phyloP scores from a whole-genome alignment of 2,329 filamentous ascomycete species.

The Lecanicillium sp. region DNA sequence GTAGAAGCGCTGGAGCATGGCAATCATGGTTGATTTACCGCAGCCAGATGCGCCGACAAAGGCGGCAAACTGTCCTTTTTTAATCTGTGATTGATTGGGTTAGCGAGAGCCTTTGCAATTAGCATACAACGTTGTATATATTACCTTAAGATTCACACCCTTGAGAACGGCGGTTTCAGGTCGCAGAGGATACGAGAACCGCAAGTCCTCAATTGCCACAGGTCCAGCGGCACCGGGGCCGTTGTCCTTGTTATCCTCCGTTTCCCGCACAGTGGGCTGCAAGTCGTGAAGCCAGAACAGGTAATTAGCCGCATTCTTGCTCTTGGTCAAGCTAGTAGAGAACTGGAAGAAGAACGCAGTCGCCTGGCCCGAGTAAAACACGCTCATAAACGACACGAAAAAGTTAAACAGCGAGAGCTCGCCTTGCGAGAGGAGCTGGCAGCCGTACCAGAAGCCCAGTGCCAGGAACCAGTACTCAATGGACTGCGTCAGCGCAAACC shows the following conservation, averaged over 20 bases:
- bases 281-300: constrained; percentile 41
- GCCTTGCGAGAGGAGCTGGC: constrained; percentile 29
- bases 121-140: not conserved
- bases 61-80: constrained; percentile 35
- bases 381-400: constrained; percentile 45
- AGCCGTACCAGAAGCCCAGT: constrained; percentile 38
- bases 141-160: constrained; percentile 34
- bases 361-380: constrained; percentile 41
- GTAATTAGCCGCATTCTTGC: constrained; percentile 42
- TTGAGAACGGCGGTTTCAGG: constrained; percentile 35
- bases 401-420: constrained; percentile 49
- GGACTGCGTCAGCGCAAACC: constrained; percentile 32
- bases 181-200: constrained; percentile 56
- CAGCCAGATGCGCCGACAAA: constrained; percentile 40
- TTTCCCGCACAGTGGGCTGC: constrained; percentile 37
- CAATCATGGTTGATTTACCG: constrained; percentile 46
- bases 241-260: constrained; percentile 31
- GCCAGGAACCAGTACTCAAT: constrained; percentile 35
- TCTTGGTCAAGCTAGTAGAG: constrained; percentile 48
- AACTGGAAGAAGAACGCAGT: constrained; percentile 38
- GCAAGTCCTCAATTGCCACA: constrained; percentile 48
- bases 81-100: not conserved
- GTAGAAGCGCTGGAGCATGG: constrained; percentile 49
- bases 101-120: not conserved
- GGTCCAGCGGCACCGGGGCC: constrained; percentile 29